Evolutionary conservation across 495 filamentous ascomycete genomes (phyloP), one percentile per base, ranked within the genome.

Genomic region (Pseudevernia furfuracea): DNA sequence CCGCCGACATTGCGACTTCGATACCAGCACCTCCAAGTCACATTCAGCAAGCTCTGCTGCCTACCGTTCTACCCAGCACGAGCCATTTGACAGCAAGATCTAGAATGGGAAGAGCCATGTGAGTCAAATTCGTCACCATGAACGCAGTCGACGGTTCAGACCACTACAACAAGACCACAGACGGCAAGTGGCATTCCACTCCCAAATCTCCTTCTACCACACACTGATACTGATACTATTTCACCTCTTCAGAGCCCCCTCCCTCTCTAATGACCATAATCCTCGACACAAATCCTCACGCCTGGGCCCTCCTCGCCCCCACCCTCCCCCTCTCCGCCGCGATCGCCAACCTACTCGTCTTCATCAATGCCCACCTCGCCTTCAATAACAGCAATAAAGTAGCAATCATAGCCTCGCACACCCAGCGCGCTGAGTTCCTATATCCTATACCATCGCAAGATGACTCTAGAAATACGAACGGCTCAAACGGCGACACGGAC

Each of bases 251-350:
- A 88, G 87, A 84, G 62, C 85, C 87, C 57, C 78, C 89, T 6
- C 91, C 95, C 1, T 96, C 94, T 37, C 86, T 98, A 48, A 84
- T 96, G 59, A 89, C 90, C 65, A 86, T 98, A 71, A 83, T 98
- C 74, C 82, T 98, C 78, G 94, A 98, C 78, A 96, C 94, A 49
- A 97, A 97, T 72, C 95, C 94, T 2, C 89, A 89, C 69, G 91
- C 94, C 72, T 98, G 94, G 94, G 85, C 89, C 6, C 80, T 89
- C 57, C 83, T 97, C 63, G 75, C 84, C 67, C 74, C 85, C 65
- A 84, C 82, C 7, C 88, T 98, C n/a, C 84, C 94, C 38, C 82
- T 97, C 66, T 85, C 88, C 60, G 87, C 88, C 69, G 91, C 89
- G 61, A 79, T 98, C 63, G 87, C 95, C 59, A 94, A 91, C 78